A percentile compares a stretch with the other conserved stretches of the same genome.
phyloP scores from a whole-genome alignment of 2,329 filamentous ascomycete species.

The Aureobasidium lini region DNA sequence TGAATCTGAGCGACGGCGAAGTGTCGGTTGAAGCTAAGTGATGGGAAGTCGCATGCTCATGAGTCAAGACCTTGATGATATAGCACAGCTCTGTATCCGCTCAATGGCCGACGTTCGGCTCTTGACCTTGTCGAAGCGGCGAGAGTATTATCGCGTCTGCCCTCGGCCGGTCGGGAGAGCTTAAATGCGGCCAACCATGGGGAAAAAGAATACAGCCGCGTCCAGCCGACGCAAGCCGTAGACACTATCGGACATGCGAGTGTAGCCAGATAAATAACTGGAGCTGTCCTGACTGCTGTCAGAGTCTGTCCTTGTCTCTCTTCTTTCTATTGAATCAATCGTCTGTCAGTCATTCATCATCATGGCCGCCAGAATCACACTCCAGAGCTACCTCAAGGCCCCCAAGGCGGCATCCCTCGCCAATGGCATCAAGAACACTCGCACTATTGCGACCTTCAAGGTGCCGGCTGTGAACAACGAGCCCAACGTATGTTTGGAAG shows the following conservation, averaged over 20 bases:
- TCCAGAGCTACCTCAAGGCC: slow-evolving; percentile 12
- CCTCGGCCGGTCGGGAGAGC: slow-evolving; percentile 1
- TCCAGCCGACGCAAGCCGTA: slow-evolving; percentile 2
- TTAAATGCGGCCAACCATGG: slow-evolving; percentile 1
- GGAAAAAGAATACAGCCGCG: neutral
- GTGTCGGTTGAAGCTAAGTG: too few species aligned
- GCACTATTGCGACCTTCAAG: slow-evolving; percentile 74
- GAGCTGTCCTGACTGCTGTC: neutral
- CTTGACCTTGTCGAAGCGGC: too few species aligned
- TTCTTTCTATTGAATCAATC: neutral
- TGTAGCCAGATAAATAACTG: slow-evolving; percentile 6
- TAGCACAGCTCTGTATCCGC: too few species aligned
- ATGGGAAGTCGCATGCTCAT: too few species aligned
- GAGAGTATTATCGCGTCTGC: too few species aligned
- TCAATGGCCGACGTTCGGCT: too few species aligned
- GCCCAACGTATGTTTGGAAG: slow-evolving; percentile 65
- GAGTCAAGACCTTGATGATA: too few species aligned
- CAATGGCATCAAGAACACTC: slow-evolving; percentile 13
- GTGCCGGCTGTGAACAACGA: slow-evolving; percentile 83
- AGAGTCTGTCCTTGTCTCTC: slow-evolving; percentile 3
- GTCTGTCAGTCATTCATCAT: neutral
- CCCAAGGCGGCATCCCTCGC: slow-evolving; percentile 2
- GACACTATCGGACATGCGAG: slow-evolving; percentile 1
- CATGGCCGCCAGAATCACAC: slow-evolving; percentile 12
- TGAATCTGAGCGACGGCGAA: too few species aligned